phyloP scores from a whole-genome alignment of 2,329 filamentous ascomycete genomes.

The Bimuria novae-zelandiae region DNA sequence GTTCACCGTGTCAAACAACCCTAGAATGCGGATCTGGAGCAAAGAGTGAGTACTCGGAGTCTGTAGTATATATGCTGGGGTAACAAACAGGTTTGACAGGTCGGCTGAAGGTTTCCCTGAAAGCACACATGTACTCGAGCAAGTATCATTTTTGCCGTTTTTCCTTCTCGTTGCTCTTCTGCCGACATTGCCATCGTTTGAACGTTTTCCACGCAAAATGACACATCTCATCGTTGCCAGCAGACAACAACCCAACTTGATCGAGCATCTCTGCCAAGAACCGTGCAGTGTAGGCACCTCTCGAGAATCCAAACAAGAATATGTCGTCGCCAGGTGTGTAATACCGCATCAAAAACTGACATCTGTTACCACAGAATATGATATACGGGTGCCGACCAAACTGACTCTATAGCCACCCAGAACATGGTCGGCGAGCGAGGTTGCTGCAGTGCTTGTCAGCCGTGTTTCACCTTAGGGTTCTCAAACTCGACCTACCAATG shows the following conservation, averaged over 20 bases:
- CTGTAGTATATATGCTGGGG: neutral
- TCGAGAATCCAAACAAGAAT: conserved; percentile 56
- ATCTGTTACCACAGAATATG: neutral
- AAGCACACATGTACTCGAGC: conserved; percentile 76
- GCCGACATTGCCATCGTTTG: conserved; percentile 70
- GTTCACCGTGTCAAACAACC: conserved; percentile 82
- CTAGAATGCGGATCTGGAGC: conserved; percentile 68
- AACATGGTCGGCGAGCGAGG: conserved; percentile 80
- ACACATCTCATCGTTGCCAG: conserved; percentile 17
- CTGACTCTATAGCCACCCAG: conserved; percentile 69
- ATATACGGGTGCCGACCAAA: neutral
- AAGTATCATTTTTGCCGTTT: conserved; percentile 63
- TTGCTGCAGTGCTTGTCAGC: conserved; percentile 52
- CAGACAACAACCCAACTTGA: conserved; percentile 74
- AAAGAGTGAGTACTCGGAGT: neutral
- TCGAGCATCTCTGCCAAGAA: conserved; percentile 80
- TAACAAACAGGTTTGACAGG: conserved; percentile 63
- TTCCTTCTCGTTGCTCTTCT: conserved; percentile 49
- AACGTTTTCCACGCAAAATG: conserved; percentile 84
- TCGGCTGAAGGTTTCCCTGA: conserved; percentile 79
- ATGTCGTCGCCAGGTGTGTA: conserved; percentile 55
- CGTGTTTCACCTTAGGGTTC: no score
- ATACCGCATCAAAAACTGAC: conserved; percentile 57
- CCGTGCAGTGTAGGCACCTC: conserved; percentile 57
- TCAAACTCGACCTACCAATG: no score